phyloP scores from a whole-genome alignment of 192 early-diverging fungal species.

The Rhizophagus sp. region DNA sequence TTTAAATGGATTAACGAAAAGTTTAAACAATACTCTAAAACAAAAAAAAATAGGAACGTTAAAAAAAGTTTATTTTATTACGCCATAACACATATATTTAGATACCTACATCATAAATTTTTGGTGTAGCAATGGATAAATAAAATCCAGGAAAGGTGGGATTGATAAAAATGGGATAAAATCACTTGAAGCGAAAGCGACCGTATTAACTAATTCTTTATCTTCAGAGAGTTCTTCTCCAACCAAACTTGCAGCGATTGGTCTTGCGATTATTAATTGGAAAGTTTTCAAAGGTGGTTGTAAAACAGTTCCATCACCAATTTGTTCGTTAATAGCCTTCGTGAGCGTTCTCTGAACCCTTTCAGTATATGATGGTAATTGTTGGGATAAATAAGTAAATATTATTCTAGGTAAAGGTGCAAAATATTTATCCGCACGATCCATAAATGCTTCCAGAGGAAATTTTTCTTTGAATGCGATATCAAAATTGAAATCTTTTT shows the following conservation, averaged over 20 bases:
- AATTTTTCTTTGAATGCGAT: neutral
- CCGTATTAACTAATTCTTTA: neutral
- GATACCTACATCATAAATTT: neutral
- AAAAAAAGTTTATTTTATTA: neutral
- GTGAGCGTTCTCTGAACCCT: neutral
- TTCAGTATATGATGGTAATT: neutral
- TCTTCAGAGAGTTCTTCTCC: neutral
- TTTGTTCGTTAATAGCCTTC: neutral
- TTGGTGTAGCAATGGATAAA: neutral
- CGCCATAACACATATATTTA: neutral
- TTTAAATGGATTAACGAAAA: neutral
- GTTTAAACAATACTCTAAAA: neutral
- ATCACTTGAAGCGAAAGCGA: neutral
- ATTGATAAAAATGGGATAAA: neutral
- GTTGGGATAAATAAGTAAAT: neutral
- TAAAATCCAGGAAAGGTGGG: neutral
- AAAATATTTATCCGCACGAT: neutral
- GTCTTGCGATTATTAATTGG: neutral
- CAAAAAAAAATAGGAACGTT: neutral
- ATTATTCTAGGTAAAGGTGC: neutral
- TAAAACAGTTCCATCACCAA: neutral
- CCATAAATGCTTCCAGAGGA: neutral
- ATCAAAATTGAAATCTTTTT: neutral
- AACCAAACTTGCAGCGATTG: neutral
- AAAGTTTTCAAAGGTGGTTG: neutral